These are phyloP conservation scores for Aspergillus fumigatus DNA, from an alignment of 2,329 filamentous ascomycete species.

Conservation along the genomic window DNA sequence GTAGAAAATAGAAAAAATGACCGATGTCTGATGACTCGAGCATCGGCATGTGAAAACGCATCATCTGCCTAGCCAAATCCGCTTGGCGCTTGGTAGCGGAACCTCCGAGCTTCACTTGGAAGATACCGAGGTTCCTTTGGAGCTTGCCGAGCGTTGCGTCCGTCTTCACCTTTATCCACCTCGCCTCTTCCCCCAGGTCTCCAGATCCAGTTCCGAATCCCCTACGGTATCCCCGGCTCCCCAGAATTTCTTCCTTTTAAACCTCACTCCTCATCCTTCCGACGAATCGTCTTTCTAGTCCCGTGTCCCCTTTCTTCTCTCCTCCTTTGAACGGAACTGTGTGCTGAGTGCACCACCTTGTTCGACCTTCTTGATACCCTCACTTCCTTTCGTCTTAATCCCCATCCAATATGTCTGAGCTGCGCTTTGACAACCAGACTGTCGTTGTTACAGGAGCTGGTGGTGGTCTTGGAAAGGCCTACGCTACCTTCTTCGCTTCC, in stretches of 20 bases:
- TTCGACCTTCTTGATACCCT: slow-evolving; percentile 5
- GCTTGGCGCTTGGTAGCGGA: slow-evolving; percentile 13
- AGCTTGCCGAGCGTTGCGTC: slow-evolving; percentile 29
- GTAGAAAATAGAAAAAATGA: neutral
- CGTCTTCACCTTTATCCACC: slow-evolving; percentile 6
- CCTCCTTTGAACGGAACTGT: neutral
- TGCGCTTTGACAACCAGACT: slow-evolving; percentile 84
- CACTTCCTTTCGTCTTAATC: slow-evolving; percentile 8
- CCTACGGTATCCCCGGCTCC: slow-evolving; percentile 18
- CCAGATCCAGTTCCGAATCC: slow-evolving; percentile 9
- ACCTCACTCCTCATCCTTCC: slow-evolving; percentile 4
- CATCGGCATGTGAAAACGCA: slow-evolving; percentile 32
- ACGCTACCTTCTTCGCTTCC: slow-evolving; percentile 84
- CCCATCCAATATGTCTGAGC: slow-evolving; percentile 54
- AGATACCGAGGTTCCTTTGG: slow-evolving; percentile 31
- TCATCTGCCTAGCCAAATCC: slow-evolving; percentile 24
- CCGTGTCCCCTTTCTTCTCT: slow-evolving; percentile 3
- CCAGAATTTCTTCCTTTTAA: slow-evolving; percentile 19
- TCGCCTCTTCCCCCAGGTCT: slow-evolving; percentile 6
- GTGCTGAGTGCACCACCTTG: neutral
- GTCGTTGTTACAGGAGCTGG: slow-evolving; percentile 85
- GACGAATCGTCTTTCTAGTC: neutral
- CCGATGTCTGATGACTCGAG: neutral
- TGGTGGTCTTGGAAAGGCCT: slow-evolving; percentile 75
- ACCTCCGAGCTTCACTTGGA: slow-evolving; percentile 16